Base-by-base conservation (phyloP, 1,284 basidiomycete species). In the Phylloboletellus chloephorus region DNA sequence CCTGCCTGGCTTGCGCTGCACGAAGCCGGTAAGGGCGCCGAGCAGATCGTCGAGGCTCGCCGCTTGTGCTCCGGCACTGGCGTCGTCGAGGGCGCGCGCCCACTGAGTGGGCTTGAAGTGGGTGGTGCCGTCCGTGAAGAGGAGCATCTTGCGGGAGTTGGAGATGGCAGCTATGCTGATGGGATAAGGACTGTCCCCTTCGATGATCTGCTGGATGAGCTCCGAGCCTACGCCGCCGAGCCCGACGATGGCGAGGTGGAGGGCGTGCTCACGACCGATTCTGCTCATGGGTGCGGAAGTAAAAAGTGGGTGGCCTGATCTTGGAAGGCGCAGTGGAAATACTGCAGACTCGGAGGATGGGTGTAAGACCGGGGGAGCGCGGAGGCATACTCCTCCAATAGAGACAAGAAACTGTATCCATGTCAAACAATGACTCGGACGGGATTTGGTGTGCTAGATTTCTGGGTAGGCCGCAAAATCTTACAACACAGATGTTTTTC, bases 221-320 rank as follows among this genome's bases (percentile, higher is more conserved):
- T 91, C 88, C 31, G 77, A 72, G 32, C 93, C 93, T 36, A 96
- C 93, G 42, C 92, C 83, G 10, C 92, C 92, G 31, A 89, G 75
- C 46, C 92, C 92, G 46, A 95, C 72, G 49, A 94, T 73, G 33
- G 88, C 88, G 43, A 94, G 77, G 40, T 73, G 66, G 47, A 81
- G 60, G 31, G 50, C 13, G 26, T 45, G 52, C 49, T 52, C 48
- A 19, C 13, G 43, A 13, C 19, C 32, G 10, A 23, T 32, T 28
- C 16, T 28, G 31, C 19, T 45, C 57, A 61, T 61, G n/a, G 19
- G 40, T 11, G 11, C 31, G 17, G 21, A 20, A n/a, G n/a, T 6
- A 39, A 30, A 31, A 29, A 28, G 41, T 23, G 16, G n/a, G 41
- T 8, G 7, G 26, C 16, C n/a, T 17, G 40, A 44, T 39, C 19